phyloP scores from a whole-genome alignment of 1,139 yeast species.

The Blastobotrys apis region DNA sequence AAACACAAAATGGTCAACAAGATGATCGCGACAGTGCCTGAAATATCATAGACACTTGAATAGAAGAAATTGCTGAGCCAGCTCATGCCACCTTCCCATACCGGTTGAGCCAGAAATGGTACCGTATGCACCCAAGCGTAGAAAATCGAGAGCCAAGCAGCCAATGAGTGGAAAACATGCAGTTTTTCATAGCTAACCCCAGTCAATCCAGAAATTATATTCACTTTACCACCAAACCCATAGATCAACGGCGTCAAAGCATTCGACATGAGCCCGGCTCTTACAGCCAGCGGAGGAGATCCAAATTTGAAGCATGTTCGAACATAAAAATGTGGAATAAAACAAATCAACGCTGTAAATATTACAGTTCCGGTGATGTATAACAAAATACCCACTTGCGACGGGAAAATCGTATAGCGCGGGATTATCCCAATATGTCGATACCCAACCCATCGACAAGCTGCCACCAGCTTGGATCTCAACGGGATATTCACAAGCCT shows the following conservation, averaged over 20 bases:
- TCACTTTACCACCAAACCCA: slow-evolving; percentile 60
- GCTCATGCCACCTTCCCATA: slow-evolving; percentile 48
- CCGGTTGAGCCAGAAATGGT: slow-evolving; percentile 49
- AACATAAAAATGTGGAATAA: slow-evolving; percentile 52
- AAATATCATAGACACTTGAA: slow-evolving; percentile 17
- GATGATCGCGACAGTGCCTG: slow-evolving; percentile 45
- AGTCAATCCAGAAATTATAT: slow-evolving; percentile 52
- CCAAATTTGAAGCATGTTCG: slow-evolving; percentile 57
- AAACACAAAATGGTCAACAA: slow-evolving; percentile 46
- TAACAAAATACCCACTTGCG: slow-evolving; percentile 47
- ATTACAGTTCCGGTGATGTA: slow-evolving; percentile 41
- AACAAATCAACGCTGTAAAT: slow-evolving; percentile 46
- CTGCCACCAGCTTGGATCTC: slow-evolving; percentile 29
- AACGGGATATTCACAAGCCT: slow-evolving; percentile 9
- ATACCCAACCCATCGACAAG: slow-evolving; percentile 48
- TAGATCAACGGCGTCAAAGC: slow-evolving; percentile 53
- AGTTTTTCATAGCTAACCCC: slow-evolving; percentile 61
- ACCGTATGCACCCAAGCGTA: slow-evolving; percentile 51
- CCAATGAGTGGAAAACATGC: slow-evolving; percentile 54
- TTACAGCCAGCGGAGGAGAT: slow-evolving; percentile 58
- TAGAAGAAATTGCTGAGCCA: slow-evolving; percentile 17
- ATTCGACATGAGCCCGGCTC: slow-evolving; percentile 56
- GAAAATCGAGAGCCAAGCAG: slow-evolving; percentile 50
- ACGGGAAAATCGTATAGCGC: slow-evolving; percentile 47
- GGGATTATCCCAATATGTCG: slow-evolving; percentile 44